These are phyloP conservation scores for Candida tropicalis DNA, from an alignment of 1,139 yeast species.

Conservation along the genomic window DNA sequence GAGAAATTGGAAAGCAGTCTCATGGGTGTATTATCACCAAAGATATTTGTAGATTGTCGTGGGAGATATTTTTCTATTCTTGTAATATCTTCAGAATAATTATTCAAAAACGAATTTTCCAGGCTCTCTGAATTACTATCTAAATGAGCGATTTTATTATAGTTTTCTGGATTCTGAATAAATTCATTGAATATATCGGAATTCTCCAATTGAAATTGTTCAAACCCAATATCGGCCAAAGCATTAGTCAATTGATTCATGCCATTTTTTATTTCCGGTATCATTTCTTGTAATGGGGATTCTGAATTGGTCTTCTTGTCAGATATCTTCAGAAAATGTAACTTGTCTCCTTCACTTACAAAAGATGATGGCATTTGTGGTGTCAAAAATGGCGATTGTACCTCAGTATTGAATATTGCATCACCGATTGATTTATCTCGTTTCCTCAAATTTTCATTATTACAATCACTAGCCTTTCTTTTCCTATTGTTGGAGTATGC, in stretches of 20 bases:
- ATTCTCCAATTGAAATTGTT: slow-evolving; percentile 30
- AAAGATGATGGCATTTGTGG: no score
- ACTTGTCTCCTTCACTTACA: no score
- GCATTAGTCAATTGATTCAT: slow-evolving; percentile 33
- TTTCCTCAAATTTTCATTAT: background rate
- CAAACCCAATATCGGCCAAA: slow-evolving; percentile 31
- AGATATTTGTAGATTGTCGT: slow-evolving; percentile 2
- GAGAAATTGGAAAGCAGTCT: slow-evolving; percentile 7
- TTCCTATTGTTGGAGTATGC: background rate
- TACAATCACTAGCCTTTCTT: background rate
- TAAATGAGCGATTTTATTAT: background rate
- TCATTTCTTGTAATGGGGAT: background rate
- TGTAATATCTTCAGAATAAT: slow-evolving; percentile 26
- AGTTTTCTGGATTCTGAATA: slow-evolving; percentile 14
- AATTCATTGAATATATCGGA: slow-evolving; percentile 33
- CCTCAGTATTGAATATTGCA: background rate
- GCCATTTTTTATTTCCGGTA: slow-evolving; percentile 18
- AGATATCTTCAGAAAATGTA: background rate
- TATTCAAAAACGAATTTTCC: slow-evolving; percentile 16
- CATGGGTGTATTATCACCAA: slow-evolving; percentile 13
- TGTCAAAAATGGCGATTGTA: slow-evolving; percentile 6
- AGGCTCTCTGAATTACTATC: background rate
- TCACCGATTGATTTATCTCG: background rate
- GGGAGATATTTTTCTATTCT: slow-evolving; percentile 24
- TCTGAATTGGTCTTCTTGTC: background rate